Base-by-base conservation (phyloP, 1,284 basidiomycete genomes). In the Malassezia brasiliensis region DNA sequence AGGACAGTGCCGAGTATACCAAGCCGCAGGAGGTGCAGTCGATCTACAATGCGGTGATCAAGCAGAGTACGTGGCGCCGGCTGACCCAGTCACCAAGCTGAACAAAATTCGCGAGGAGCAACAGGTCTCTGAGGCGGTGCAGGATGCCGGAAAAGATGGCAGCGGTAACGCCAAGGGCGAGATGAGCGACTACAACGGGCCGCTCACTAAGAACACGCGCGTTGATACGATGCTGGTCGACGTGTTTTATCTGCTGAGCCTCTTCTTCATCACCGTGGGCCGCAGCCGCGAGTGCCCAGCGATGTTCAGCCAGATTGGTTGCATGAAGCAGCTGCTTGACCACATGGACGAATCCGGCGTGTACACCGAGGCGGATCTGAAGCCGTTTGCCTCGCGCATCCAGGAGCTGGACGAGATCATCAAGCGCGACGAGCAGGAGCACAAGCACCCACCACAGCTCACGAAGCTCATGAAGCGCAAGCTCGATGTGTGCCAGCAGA, bases 21-120 rank as follows among this genome's bases (percentile, higher is more conserved):
- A 88, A 90, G 68, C 81, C 88, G 2, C 85, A 87, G 63, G 93
- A 93, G 79, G 93, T 98, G 53, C 86, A 94, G 76, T 81, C 83
- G 42, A 84, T 96, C 62, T 96, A 96, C 80, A 87, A 90, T 66
- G 83, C 85, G 7, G 88, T 94, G 61, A 87, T 96, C 62, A 91
- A 93, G 76, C 90, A 96, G 81, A 86, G 90, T 88, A 45, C 52
- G 76, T 61, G 5, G n/a, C 20, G 12, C 30, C 25, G 41, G 36
- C 37, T 34, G n/a, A 22, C 10, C 10, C 74, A 93, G 90, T 96
- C 56, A 90, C 87, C 30, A 88, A 83, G 69, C 79, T 98, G 50
- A 96, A 96, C 76, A 85, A 87, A 63, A 85, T 96, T 50, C 83
- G 93, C 55, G 88, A 94, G 69, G 75, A 72, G 74, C 61, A 54